phyloP scores from a whole-genome alignment of 257 asterid genomes.

The Lycium ferocissimum region DNA sequence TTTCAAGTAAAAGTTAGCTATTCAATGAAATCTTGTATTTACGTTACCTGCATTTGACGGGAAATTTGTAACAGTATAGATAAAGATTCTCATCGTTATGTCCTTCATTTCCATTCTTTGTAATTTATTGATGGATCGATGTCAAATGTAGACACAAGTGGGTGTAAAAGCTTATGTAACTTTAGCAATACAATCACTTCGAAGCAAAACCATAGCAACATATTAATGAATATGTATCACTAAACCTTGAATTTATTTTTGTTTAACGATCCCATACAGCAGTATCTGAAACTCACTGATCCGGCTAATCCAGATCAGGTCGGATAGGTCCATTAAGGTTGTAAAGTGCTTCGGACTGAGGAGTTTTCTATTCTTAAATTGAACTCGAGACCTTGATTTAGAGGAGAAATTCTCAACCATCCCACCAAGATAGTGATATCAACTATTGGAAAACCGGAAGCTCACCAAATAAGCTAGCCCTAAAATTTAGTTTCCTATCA shows the following conservation, averaged over 20 bases:
- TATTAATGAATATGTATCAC: neutral
- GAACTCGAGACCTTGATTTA: too few species aligned
- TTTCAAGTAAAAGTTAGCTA: too few species aligned
- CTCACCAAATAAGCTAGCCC: too few species aligned
- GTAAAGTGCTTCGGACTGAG: neutral
- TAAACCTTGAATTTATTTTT: neutral
- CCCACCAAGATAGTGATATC: too few species aligned
- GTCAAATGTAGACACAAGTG: neutral
- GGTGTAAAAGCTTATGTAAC: neutral
- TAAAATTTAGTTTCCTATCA: too few species aligned
- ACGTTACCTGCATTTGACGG: neutral
- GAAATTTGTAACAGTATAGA: neutral
- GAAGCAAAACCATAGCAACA: neutral
- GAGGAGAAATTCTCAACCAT: too few species aligned
- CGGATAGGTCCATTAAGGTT: neutral
- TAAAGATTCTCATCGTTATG: neutral
- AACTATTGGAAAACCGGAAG: too few species aligned
- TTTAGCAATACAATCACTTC: constrained; percentile 9
- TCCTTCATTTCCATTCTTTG: constrained; percentile 9
- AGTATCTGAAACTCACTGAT: neutral
- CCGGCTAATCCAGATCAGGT: neutral
- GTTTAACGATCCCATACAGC: neutral
- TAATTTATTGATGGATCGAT: neutral
- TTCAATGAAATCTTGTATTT: too few species aligned
- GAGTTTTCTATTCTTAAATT: neutral